Evolutionary conservation across 2,329 filamentous ascomycete species (phyloP).

Genomic region (Fusarium coffeatum): DNA sequence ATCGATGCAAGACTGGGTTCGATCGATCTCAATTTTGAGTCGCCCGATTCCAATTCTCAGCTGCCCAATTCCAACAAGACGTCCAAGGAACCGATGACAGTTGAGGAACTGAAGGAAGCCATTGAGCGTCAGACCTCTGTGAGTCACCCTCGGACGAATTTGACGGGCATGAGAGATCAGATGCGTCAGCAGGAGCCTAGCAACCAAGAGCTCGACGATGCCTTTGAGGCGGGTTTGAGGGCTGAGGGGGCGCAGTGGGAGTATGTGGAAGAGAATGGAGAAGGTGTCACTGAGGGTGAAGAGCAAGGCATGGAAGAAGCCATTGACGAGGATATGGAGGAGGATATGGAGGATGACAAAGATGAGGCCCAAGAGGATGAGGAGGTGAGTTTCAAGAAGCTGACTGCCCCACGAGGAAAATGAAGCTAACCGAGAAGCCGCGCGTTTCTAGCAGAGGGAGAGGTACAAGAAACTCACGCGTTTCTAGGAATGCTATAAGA

Average conservation of each 20-base stretch:
- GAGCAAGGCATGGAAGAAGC: background rate
- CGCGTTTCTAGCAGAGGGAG: no score
- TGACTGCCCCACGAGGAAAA: background rate
- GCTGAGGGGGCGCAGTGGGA: background rate
- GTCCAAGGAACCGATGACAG: background rate
- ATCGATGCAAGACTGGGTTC: background rate
- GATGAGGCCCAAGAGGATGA: background rate
- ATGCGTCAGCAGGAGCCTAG: background rate
- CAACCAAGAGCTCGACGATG: background rate
- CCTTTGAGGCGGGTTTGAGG: background rate
- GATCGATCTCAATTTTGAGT: background rate
- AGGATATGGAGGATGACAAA: background rate
- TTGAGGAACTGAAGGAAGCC: background rate
- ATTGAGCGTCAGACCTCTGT: background rate
- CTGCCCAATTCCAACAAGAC: background rate
- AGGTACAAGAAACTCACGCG: no score
- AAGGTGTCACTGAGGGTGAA: background rate
- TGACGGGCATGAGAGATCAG: background rate
- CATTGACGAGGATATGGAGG: background rate
- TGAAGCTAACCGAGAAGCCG: background rate
- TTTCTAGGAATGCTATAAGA: no score
- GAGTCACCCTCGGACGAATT: background rate
- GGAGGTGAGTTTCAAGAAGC: background rate
- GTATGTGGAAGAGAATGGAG: background rate
- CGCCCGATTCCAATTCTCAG: background rate